Conservation (phyloP, 345 rosid species). For the Chamaenerion angustifolium region DNA sequence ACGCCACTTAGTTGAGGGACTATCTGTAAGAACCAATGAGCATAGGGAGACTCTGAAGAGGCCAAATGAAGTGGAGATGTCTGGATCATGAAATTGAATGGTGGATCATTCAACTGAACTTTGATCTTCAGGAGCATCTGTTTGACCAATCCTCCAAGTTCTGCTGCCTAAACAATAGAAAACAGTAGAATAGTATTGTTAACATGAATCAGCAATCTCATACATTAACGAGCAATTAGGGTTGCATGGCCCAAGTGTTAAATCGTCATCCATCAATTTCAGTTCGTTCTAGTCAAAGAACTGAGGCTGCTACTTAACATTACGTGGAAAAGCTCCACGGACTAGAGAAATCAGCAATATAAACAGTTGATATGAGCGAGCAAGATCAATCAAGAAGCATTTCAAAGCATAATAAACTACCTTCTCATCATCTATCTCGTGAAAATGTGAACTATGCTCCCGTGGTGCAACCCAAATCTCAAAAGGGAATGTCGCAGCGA, state of each 20-base stretch:
- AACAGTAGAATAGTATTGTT: not conserved
- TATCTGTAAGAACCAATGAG: slow-evolving; percentile 73
- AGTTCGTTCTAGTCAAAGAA: too few species aligned
- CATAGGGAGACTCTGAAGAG: slow-evolving; percentile 25
- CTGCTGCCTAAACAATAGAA: slow-evolving; percentile 40
- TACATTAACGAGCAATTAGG: too few species aligned
- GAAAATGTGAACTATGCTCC: slow-evolving; percentile 59
- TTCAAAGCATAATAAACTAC: slow-evolving; percentile 12
- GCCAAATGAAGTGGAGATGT: slow-evolving; percentile 45
- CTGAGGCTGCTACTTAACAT: too few species aligned
- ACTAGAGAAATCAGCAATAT: too few species aligned
- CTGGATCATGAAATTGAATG: slow-evolving; percentile 82
- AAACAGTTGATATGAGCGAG: too few species aligned
- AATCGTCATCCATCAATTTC: too few species aligned
- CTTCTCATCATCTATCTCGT: slow-evolving; percentile 43
- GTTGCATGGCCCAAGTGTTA: too few species aligned
- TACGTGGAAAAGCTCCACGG: too few species aligned
- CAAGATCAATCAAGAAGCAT: too few species aligned
- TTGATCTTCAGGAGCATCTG: slow-evolving; percentile 56
- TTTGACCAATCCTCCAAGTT: slow-evolving; percentile 59
- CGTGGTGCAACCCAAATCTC: slow-evolving; percentile 81
- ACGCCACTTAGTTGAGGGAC: slow-evolving; percentile 55
- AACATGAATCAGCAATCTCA: not conserved
- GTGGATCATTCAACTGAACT: slow-evolving; percentile 48
- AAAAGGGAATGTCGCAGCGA: slow-evolving; percentile 52